Percentiles rank a stretch among this genome's conserved stretches.
Conservation (phyloP, 495 filamentous ascomycete species). For the Tuber magnatum region DNA sequence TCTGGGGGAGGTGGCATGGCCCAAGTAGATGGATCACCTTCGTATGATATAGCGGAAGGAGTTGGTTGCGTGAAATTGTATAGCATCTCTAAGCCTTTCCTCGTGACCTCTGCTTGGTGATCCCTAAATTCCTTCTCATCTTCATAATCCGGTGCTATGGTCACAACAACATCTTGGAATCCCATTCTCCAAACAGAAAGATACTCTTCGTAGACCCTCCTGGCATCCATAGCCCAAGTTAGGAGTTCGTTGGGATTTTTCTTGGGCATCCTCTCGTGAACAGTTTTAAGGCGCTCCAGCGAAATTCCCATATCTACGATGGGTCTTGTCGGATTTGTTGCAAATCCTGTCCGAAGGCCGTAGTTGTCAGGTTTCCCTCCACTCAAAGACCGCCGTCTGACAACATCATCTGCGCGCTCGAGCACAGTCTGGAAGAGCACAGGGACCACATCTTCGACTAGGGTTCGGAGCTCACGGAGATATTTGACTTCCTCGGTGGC, state of each 20-base stretch:
- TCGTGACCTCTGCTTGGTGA: conserved; percentile 22
- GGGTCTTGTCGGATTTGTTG: conserved; percentile 63
- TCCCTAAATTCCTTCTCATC: conserved; percentile 28
- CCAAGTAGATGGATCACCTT: conserved; percentile 40
- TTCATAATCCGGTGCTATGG: conserved; percentile 60
- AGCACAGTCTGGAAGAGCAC: conserved; percentile 81
- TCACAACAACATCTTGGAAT: conserved; percentile 92
- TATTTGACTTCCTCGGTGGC: conserved; percentile 81
- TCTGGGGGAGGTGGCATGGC: conserved; percentile 45
- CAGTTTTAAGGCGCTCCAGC: conserved; percentile 70
- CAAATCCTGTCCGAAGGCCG: conserved; percentile 33
- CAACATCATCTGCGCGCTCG: conserved; percentile 52
- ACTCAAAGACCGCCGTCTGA: conserved; percentile 45
- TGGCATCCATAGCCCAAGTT: conserved; percentile 69
- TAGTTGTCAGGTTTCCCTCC: conserved; percentile 47
- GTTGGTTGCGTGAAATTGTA: conserved; percentile 30
- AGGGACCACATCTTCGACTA: conserved; percentile 93
- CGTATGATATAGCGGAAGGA: conserved; percentile 23
- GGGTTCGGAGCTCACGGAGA: conserved; percentile 80
- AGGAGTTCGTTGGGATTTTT: conserved; percentile 61
- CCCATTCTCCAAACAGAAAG: conserved; percentile 85
- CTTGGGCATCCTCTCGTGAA: conserved; percentile 72
- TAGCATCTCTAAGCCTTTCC: conserved; percentile 37
- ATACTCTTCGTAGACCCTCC: conserved; percentile 77
- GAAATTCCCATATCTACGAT: conserved; percentile 93